A percentile compares a stretch with the other conserved stretches of the same genome.
These are phyloP conservation scores for Diutina sp. DNA, from an alignment of 1,139 yeast species.

Conservation along the genomic window DNA sequence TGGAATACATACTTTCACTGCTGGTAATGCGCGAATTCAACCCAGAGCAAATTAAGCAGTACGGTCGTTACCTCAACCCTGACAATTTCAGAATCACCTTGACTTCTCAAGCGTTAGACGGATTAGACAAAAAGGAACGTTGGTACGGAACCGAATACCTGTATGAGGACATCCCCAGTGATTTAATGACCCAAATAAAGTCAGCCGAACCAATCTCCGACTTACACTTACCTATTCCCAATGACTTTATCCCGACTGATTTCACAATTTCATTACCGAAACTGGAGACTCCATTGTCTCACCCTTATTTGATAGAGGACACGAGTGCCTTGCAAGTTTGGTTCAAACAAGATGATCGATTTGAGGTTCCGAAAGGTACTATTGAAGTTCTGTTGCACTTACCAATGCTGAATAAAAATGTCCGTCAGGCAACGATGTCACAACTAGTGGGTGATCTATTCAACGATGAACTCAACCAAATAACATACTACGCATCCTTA, in stretches of 20 bases:
- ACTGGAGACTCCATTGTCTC: constrained; percentile 15
- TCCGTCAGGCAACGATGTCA: constrained; percentile 21
- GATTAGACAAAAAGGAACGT: constrained; percentile 38
- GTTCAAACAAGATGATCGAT: constrained; percentile 86
- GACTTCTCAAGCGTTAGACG: constrained; percentile 34
- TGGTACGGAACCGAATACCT: constrained; percentile 89
- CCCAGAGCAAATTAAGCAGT: constrained; percentile 38
- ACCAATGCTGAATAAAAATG: constrained; percentile 21
- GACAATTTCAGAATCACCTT: constrained; percentile 51
- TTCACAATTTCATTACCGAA: constrained; percentile 44
- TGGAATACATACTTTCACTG: constrained; percentile 45
- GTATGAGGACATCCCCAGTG: constrained; percentile 27
- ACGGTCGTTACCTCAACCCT: constrained; percentile 36
- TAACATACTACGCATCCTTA: constrained; percentile 71
- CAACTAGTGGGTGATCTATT: constrained; percentile 47
- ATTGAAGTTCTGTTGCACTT: constrained; percentile 52
- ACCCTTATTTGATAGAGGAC: constrained; percentile 27
- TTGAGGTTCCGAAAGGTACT: constrained; percentile 79
- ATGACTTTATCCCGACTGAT: constrained; percentile 71
- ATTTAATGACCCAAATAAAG: constrained; percentile 22
- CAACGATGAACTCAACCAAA: constrained; percentile 65
- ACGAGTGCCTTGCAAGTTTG: constrained; percentile 38
- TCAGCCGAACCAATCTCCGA: constrained; percentile 19
- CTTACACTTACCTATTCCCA: constrained; percentile 54
- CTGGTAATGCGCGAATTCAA: constrained; percentile 49